Evolutionary conservation across 176 grass and related monocot species (phyloP).

Genomic region (Guadua angustifolia): DNA sequence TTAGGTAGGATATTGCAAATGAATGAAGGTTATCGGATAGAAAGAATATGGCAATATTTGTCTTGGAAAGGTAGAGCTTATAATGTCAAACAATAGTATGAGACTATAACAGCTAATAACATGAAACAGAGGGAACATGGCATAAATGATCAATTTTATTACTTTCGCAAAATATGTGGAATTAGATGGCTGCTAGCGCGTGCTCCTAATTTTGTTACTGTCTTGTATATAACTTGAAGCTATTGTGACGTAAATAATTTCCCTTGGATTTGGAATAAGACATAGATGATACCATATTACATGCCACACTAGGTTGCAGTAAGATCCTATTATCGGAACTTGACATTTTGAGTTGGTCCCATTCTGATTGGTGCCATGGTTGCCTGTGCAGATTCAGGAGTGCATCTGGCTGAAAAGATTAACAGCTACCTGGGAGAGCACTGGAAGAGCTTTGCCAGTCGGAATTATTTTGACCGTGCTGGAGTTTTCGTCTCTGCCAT

Average conservation of each 20-base stretch:
- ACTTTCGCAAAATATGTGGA: not conserved
- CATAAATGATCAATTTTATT: not conserved
- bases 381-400: constrained; percentile 59
- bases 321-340: not conserved
- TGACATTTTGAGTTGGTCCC: not conserved
- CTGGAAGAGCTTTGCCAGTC: constrained; percentile 62
- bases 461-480: constrained; percentile 64
- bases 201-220: not conserved
- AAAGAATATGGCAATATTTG: not conserved
- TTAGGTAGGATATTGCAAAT: not conserved
- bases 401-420: constrained; percentile 70
- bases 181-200: not conserved
- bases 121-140: not conserved
- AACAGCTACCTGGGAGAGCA: constrained; percentile 57
- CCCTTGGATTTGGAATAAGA: not conserved
- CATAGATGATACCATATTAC: not conserved
- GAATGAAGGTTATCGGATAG: not conserved
- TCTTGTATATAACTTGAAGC: not conserved
- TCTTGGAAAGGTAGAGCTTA: not conserved
- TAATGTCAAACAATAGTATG: not conserved
- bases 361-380: constrained; percentile 14
- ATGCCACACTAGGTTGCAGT: not conserved
- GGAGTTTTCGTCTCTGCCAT: constrained; percentile 71
- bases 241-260: not conserved
- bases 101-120: not conserved